These are phyloP conservation scores for Yamadazyma kanchanaburiensis DNA, from an alignment of 1,139 yeast genomes.

Conservation along the genomic window DNA sequence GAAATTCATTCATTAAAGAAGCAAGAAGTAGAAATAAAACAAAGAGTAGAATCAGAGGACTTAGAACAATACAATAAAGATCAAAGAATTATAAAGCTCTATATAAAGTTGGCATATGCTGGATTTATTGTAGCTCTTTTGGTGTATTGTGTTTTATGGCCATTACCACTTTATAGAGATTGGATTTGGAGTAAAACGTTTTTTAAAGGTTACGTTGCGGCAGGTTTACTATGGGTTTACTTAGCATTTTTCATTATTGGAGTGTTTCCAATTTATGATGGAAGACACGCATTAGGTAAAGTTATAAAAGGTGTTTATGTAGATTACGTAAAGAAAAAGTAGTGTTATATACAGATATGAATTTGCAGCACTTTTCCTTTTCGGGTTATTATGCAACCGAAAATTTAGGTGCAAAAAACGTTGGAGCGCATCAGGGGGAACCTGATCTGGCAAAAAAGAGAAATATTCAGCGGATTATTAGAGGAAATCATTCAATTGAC, in stretches of 20 bases:
- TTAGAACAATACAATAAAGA: conserved; percentile 2
- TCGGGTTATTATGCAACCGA: too few species aligned
- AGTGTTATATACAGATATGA: too few species aligned
- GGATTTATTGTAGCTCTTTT: conserved; percentile 25
- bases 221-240: conserved; percentile 38
- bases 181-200: conserved; percentile 38
- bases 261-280: conserved; percentile 34
- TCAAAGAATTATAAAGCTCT: conserved; percentile 10
- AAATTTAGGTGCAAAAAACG: too few species aligned
- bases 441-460: too few species aligned
- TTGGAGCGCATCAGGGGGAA: too few species aligned
- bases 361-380: too few species aligned
- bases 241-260: conserved; percentile 29
- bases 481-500: too few species aligned
- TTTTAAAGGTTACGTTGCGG: conserved; percentile 40
- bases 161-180: conserved; percentile 43
- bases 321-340: conserved; percentile 1
- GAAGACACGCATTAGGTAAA: conserved; percentile 23
- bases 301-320: conserved; percentile 17
- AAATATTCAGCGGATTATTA: too few species aligned
- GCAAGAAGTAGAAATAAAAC: background rate
- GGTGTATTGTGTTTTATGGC: conserved; percentile 42
- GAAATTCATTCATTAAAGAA: background rate
- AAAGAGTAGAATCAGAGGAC: conserved; percentile 2
- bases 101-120: conserved; percentile 27